Conservation (phyloP, 495 filamentous ascomycete species). For the Peziza echinospora region DNA sequence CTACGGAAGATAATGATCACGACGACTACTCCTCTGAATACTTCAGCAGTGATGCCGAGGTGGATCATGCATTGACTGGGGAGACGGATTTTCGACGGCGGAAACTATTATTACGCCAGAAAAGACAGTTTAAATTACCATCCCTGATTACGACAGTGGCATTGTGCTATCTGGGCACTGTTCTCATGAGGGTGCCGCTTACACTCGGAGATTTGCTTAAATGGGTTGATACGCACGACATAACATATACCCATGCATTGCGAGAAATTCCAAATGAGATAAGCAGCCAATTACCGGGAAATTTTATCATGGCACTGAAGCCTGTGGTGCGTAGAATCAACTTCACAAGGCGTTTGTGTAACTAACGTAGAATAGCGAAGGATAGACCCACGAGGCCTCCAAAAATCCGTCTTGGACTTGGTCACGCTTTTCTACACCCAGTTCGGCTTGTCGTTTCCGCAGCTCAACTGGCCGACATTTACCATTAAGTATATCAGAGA, state of each 20-base stretch:
- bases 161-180: slow-evolving; percentile 42
- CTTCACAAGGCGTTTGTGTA: too few relatives aligned
- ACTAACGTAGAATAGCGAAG: too few relatives aligned
- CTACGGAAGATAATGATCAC: slow-evolving; percentile 21
- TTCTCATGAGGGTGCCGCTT: slow-evolving; percentile 42
- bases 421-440: slow-evolving; percentile 39
- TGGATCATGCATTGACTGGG: slow-evolving; percentile 7
- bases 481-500: slow-evolving; percentile 48
- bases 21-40: slow-evolving; percentile 15
- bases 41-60: slow-evolving; percentile 32
- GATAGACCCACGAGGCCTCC: too few relatives aligned
- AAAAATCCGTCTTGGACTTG: slow-evolving; percentile 37
- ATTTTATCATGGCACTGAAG: slow-evolving; percentile 36
- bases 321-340: slow-evolving; percentile 31
- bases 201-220: slow-evolving; percentile 40
- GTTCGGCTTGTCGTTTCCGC: slow-evolving; percentile 49
- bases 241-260: slow-evolving; percentile 23
- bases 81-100: slow-evolving; percentile 18
- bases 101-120: slow-evolving; percentile 3
- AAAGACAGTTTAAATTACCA: neutral
- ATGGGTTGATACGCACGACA: slow-evolving; percentile 23
- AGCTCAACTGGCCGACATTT: slow-evolving; percentile 43
- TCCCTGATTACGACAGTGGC: slow-evolving; percentile 40
- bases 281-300: slow-evolving; percentile 38
- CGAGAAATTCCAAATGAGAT: slow-evolving; percentile 41